Evolutionary conservation across 345 rosid species (phyloP), one percentile per base, ranked within the genome.

Genomic region (Raphanus sativus): DNA sequence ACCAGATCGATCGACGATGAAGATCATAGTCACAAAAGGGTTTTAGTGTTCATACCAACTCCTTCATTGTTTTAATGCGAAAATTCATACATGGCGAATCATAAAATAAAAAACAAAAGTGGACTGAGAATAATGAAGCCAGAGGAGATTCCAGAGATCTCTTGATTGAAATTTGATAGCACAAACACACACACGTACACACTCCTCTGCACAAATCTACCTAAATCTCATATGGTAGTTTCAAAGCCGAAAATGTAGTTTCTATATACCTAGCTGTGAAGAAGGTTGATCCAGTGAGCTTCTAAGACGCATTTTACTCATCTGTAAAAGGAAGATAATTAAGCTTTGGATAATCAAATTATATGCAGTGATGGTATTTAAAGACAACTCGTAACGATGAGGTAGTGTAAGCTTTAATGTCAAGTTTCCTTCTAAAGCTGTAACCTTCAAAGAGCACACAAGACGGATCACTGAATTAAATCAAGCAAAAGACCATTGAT

Each of bases 201-300:
- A 70, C 42, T 78, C 77, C 77, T 71, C 77, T 66, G 73, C 77
- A 71, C 72, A 65, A 71, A 77, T 65, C 52, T n/a, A 52, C 24
- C 52, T 13, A 32, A 62, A 16, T 28, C 34, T 75, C 64, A 38
- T 24, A 75, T 8, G 3, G 68, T 60, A 11, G 80, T 48, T 67
- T 21, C 42, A 69, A 50, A 30, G 55, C 25, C 38, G 11, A 13
- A 63, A 64, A 50, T 28, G 56, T 15, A 15, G 61, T 56, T 16
- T 48, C 3, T 28, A 13, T 12, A 15, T 50, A 78, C 81, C 74
- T 73, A 38, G 60, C 29, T 73, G 70, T 62, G 78, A 73, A 67
- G 74, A 67, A 60, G 72, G 69, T 58, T 73, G 50, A 25, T 72
- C 73, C 59, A 61, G 34, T 61, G 64, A 73, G 64, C 50, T 16